phyloP scores from a whole-genome alignment of 2,329 filamentous ascomycete genomes.

The Elsinoe ampelina region DNA sequence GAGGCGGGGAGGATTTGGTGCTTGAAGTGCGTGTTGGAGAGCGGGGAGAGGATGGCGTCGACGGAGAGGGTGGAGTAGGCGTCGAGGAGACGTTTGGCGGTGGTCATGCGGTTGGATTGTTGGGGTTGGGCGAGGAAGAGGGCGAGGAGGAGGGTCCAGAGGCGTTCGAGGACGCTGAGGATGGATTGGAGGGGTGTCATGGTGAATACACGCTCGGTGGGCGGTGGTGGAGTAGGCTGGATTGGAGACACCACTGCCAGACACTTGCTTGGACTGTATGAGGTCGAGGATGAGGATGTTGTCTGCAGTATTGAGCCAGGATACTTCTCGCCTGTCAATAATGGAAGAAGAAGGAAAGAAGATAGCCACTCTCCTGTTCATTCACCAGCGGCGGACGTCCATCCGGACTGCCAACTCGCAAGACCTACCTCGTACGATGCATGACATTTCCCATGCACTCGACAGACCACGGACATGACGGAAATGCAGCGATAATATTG shows the following conservation, averaged over 20 bases:
- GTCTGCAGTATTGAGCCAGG: too few species aligned
- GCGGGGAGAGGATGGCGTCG: constrained; percentile 29
- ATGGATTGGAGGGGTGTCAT: not conserved
- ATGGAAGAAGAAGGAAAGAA: too few species aligned
- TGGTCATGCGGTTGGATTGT: constrained; percentile 20
- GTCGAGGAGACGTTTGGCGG: constrained; percentile 27
- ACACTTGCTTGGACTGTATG: too few species aligned
- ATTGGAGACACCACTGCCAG: not conserved
- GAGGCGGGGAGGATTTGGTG: constrained; percentile 34
- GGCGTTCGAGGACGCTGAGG: constrained; percentile 1
- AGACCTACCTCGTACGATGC: not conserved
- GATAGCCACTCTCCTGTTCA: too few species aligned
- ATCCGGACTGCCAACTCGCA: not conserved
- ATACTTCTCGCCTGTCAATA: too few species aligned
- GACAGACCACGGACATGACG: not conserved
- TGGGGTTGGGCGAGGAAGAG: not conserved
- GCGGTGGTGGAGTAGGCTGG: not conserved
- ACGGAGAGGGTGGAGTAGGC: constrained; percentile 35
- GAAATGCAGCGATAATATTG: not conserved
- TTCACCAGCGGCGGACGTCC: not conserved
- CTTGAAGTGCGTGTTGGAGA: constrained; percentile 29
- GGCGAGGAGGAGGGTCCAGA: not conserved
- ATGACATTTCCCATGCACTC: not conserved
- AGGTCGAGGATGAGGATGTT: too few species aligned
- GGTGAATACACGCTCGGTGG: not conserved